Percentiles rank a stretch among this genome's conserved stretches.
Evolutionary conservation across 164 flowering plant species (phyloP).

Genomic region (Magnolia kwangsiensis): DNA sequence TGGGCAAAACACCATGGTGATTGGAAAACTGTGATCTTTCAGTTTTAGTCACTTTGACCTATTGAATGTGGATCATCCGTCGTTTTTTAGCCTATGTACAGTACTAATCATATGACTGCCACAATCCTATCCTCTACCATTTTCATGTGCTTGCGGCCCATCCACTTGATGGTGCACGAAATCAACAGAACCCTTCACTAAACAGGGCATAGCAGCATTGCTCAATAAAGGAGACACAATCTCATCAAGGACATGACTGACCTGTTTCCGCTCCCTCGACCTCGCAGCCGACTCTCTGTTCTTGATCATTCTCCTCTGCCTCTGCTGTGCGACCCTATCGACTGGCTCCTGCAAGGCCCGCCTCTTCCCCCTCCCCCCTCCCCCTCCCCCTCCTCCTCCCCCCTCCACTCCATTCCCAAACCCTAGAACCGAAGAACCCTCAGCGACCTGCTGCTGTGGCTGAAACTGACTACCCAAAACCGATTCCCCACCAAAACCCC

Average conservation of each 20-base stretch:
- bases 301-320: slow-evolving; percentile 79
- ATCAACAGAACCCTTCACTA: neutral
- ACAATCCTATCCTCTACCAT: too few relatives aligned
- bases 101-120: too few relatives aligned
- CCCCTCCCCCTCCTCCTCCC: slow-evolving; percentile 27
- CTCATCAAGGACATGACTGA: slow-evolving; percentile 4
- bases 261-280: slow-evolving; percentile 81
- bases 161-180: neutral
- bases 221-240: neutral
- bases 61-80: too few relatives aligned
- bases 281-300: slow-evolving; percentile 77
- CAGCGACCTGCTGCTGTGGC: slow-evolving; percentile 22
- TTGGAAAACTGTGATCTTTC: too few relatives aligned
- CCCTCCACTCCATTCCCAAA: slow-evolving; percentile 47
- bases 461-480: slow-evolving; percentile 21
- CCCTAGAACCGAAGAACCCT: slow-evolving; percentile 31
- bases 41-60: too few relatives aligned
- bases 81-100: too few relatives aligned
- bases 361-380: slow-evolving; percentile 38
- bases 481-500: slow-evolving; percentile 38
- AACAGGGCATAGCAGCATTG: neutral
- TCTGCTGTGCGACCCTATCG: slow-evolving; percentile 67
- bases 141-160: too few relatives aligned
- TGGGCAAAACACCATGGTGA: too few relatives aligned
- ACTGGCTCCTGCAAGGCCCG: slow-evolving; percentile 33